Percentiles rank a stretch among this genome's conserved stretches.
Conservation (phyloP, 2,329 filamentous ascomycete species). For the Colletotrichum sidae region DNA sequence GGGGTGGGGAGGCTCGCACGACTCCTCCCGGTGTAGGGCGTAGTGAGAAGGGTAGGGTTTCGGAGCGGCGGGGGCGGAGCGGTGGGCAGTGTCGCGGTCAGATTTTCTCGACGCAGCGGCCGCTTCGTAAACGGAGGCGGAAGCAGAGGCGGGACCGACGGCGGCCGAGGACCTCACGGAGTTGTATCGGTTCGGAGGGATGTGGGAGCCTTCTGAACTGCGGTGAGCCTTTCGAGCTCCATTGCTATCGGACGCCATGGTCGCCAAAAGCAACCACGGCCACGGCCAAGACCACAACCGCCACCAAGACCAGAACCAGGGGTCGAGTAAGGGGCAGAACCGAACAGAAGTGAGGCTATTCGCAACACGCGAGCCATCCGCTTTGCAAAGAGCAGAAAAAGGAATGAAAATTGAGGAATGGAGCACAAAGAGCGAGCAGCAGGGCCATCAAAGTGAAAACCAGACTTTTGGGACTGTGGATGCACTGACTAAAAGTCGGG, state of each 20-base stretch:
- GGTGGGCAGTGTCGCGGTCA: conserved; percentile 38
- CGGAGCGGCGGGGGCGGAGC: conserved; percentile 37
- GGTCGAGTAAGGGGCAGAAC: conserved; percentile 6
- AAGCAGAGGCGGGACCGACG: conserved; percentile 17
- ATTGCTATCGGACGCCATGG: conserved; percentile 37
- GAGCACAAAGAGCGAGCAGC: conserved; percentile 1
- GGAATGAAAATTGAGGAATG: conserved; percentile 4
- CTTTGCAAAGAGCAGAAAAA: neutral
- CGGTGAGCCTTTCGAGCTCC: conserved; percentile 39
- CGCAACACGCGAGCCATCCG: neutral
- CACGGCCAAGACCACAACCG: conserved; percentile 15
- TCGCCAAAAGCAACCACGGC: conserved; percentile 13
- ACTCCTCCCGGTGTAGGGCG: conserved; percentile 37
- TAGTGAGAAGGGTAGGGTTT: conserved; percentile 37
- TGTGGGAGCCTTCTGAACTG: conserved; percentile 38
- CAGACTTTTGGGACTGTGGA: conserved; percentile 35
- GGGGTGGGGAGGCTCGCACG: conserved; percentile 38
- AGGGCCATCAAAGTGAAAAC: conserved; percentile 21
- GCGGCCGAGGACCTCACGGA: conserved; percentile 12
- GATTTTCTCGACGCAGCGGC: conserved; percentile 24
- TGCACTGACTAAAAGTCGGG: conserved; percentile 37
- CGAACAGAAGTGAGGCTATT: conserved; percentile 3
- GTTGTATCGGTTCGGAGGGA: conserved; percentile 32
- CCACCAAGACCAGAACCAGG: conserved; percentile 24
- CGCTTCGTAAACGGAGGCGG: conserved; percentile 17